Evolutionary conservation across 441 rosid species (phyloP).

Genomic region (Erodium texanum): DNA sequence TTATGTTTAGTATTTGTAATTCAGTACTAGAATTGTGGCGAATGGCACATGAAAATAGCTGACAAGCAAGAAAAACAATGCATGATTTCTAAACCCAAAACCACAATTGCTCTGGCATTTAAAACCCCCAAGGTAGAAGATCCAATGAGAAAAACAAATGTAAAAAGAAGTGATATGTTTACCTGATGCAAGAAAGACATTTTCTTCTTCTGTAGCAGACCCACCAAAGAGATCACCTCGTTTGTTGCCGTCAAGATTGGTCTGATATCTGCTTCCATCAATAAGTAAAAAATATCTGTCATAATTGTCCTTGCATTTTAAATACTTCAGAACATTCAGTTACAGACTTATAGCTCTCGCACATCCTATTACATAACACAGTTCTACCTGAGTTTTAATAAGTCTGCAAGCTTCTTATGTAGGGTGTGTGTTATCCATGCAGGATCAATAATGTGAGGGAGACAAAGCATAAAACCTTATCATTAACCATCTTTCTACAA

Average conservation of each 20-base stretch:
- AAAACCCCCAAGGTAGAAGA: not conserved
- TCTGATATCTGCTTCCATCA: conserved; percentile 39
- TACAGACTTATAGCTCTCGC: not conserved
- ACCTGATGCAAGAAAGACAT: conserved; percentile 84
- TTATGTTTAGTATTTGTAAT: too few relatives aligned
- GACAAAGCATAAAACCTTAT: not conserved
- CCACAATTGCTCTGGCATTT: not conserved
- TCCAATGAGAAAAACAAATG: conserved; percentile 2
- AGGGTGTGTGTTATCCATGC: not conserved
- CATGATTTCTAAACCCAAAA: not conserved
- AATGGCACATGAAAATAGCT: too few relatives aligned
- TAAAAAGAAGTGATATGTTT: conserved; percentile 19
- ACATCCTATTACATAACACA: not conserved
- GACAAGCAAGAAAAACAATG: too few relatives aligned
- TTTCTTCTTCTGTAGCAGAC: conserved; percentile 56
- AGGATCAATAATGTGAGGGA: not conserved
- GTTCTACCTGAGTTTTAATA: not conserved
- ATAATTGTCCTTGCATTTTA: not conserved
- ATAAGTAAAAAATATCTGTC: not conserved
- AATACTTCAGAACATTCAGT: not conserved
- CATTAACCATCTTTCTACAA: not conserved
- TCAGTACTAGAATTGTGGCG: too few relatives aligned
- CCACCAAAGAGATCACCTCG: conserved; percentile 81
- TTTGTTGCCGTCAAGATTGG: conserved; percentile 74
- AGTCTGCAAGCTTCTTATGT: not conserved